phyloP scores from a whole-genome alignment of 2,329 filamentous ascomycete genomes.

The Calonectria hawksworthii region DNA sequence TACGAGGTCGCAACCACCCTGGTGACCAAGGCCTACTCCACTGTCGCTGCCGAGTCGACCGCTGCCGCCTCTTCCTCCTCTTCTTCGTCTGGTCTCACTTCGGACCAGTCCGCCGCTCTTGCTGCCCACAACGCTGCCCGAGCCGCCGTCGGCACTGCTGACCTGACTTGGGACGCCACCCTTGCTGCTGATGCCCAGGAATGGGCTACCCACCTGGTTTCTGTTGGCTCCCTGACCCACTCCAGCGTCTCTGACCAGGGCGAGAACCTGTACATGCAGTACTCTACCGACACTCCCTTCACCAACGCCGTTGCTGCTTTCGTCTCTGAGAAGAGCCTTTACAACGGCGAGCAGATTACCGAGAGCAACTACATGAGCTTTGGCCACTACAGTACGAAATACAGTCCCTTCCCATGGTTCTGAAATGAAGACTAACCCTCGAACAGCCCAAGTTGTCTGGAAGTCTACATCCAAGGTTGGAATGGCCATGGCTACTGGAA shows the following conservation, averaged over 20 bases:
- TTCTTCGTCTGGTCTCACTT: slow-evolving; percentile 27
- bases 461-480: slow-evolving; percentile 42
- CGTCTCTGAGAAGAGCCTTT: slow-evolving; percentile 41
- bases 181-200: slow-evolving; percentile 41
- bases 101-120: slow-evolving; percentile 40
- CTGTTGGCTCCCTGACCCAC: slow-evolving; percentile 37
- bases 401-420: background rate
- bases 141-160: slow-evolving; percentile 34
- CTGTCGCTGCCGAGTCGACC: slow-evolving; percentile 13
- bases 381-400: slow-evolving; percentile 41
- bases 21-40: slow-evolving; percentile 17
- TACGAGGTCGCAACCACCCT: slow-evolving; percentile 7
- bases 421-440: slow-evolving; percentile 6
- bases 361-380: slow-evolving; percentile 40
- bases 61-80: slow-evolving; percentile 18
- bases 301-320: slow-evolving; percentile 38
- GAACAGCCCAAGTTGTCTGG: slow-evolving; percentile 39
- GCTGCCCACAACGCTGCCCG: slow-evolving; percentile 45
- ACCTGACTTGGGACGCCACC: slow-evolving; percentile 39
- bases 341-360: slow-evolving; percentile 37
- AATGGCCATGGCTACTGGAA: slow-evolving; percentile 38
- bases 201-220: slow-evolving; percentile 41
- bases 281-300: slow-evolving; percentile 27
- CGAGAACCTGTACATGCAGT: slow-evolving; percentile 45
- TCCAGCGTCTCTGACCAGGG: slow-evolving; percentile 34